Evolutionary conservation across 768 basidiomycete species (phyloP), one percentile per base, ranked within the genome.

Genomic region (Obba rivulosa): DNA sequence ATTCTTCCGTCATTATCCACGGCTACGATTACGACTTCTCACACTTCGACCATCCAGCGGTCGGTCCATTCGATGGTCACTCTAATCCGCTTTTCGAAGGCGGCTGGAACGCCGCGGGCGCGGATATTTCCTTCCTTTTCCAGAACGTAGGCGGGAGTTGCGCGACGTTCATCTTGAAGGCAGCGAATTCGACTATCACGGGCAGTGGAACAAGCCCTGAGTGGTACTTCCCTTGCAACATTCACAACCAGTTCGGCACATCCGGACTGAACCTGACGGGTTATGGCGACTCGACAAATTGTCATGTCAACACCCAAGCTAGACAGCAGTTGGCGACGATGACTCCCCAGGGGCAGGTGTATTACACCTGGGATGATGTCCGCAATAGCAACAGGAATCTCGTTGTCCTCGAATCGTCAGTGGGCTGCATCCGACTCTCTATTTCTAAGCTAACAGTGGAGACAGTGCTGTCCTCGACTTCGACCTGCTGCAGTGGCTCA

Each of bases 151-250:
- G 93, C 67, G 71, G 87, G 60, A 78, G 87, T 49, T 99, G 96
- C 62, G 68, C 80, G 21, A 80, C 79, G 8, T 59, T 92, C 62
- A 85, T 99, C 59, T 85, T 79, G 3, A 80, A 82, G 54, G 78
- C 88, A 5, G 56, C 73, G 23, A 81, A 78, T 39, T 87, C 87
- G 7, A 78, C 76, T 47, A 95, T 97, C 58, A 73, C 80, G 3
- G 78, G 80, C 28, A 76, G 63, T 7, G 80, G 81, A 25, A 68
- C 71, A 43, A 62, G 71, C 41, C 66, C 92, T 58, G 87, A 90
- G 53, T 98, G 94, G 94, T 97, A 97, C 65, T 96, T 98, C 69
- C 96, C 96, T 1, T 99, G 96, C 75, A 98, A 99, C 61, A 69
- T 95, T 39, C 86, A 75, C 70, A 77, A 81, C 56, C 93, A 94